phyloP scores from a whole-genome alignment of 257 asterid genomes.

The Lithospermum erythrorhizon region DNA sequence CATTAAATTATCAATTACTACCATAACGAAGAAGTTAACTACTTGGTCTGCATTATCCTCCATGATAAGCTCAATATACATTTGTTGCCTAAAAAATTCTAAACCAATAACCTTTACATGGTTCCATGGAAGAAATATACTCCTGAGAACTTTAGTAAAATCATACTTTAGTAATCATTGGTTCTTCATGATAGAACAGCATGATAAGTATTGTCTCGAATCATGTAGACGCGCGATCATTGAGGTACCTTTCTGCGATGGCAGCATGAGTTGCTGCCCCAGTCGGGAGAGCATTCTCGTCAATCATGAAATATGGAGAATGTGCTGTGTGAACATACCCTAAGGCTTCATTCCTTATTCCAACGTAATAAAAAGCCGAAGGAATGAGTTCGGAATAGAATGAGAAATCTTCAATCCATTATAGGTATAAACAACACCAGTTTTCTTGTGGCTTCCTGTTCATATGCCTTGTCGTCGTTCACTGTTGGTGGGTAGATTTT shows the following conservation, averaged over 20 bases:
- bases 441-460: conserved; percentile 45
- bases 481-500: conserved; percentile 72
- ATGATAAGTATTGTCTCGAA: too few relatives aligned
- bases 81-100: neutral
- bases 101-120: too few relatives aligned
- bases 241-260: conserved; percentile 78
- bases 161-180: too few relatives aligned
- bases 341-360: conserved; percentile 55
- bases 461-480: conserved; percentile 51
- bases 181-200: too few relatives aligned
- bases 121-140: too few relatives aligned
- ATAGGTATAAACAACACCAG: conserved; percentile 58
- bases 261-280: conserved; percentile 95
- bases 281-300: conserved; percentile 63
- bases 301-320: conserved; percentile 77
- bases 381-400: conserved; percentile 77
- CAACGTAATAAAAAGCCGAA: conserved; percentile 69
- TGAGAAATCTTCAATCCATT: conserved; percentile 95
- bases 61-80: too few relatives aligned
- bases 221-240: conserved; percentile 1
- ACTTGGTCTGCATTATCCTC: too few relatives aligned
- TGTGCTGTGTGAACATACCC: conserved; percentile 63
- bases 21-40: too few relatives aligned
- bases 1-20: too few relatives aligned
- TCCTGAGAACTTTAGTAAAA: too few relatives aligned